Percentiles rank a stretch among this genome's conserved stretches.
These are phyloP conservation scores for Sclerotinia sclerotiorum DNA, from an alignment of 2,329 filamentous ascomycete genomes.

Conservation along the genomic window DNA sequence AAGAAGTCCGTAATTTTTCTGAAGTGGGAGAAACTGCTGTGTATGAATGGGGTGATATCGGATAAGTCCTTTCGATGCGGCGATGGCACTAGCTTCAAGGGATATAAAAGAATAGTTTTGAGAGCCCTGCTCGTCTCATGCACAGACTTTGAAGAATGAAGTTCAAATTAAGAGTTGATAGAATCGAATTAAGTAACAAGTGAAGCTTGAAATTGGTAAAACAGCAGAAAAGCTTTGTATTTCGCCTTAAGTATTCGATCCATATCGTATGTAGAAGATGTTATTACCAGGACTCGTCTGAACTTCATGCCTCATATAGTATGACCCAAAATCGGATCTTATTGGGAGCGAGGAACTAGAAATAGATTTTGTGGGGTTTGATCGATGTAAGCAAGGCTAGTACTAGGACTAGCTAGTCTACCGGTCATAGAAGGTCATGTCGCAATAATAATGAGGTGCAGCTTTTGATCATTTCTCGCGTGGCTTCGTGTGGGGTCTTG, in stretches of 20 bases:
- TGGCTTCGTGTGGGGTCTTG: background rate
- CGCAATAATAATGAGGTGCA: background rate
- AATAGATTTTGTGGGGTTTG: background rate
- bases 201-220: background rate
- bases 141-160: background rate
- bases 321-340: background rate
- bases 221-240: background rate
- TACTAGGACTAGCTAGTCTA: background rate
- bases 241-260: background rate
- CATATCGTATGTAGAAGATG: background rate
- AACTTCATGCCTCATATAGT: background rate
- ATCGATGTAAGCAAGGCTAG: background rate
- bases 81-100: constrained; percentile 40
- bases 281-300: background rate
- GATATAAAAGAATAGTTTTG: constrained; percentile 38
- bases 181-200: background rate
- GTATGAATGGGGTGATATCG: too few relatives aligned
- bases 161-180: background rate
- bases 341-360: background rate
- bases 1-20: constrained; percentile 44
- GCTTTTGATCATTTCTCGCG: background rate
- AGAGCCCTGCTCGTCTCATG: background rate
- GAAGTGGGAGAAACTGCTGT: too few relatives aligned
- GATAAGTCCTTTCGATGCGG: too few relatives aligned
- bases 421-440: background rate